These are phyloP conservation scores for Colletotrichum godetiae DNA, from an alignment of 2,329 filamentous ascomycete species.

Conservation along the genomic window DNA sequence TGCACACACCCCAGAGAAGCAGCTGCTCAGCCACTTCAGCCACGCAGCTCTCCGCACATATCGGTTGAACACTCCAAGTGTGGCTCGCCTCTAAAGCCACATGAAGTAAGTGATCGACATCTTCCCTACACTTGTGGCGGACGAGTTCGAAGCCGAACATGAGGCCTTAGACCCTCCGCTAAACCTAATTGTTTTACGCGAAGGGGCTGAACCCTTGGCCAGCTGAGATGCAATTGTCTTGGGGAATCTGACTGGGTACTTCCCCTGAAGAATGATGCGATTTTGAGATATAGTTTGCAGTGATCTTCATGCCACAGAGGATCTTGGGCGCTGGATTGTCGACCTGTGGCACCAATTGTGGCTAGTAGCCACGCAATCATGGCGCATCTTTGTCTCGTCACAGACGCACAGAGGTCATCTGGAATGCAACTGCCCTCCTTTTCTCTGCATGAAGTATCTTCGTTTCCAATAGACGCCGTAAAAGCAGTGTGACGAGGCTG, in stretches of 20 bases:
- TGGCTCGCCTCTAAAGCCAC: conserved; percentile 11
- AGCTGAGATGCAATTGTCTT: conserved; percentile 18
- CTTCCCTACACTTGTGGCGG: conserved; percentile 6
- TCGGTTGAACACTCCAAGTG: neutral
- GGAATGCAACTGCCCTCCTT: conserved; percentile 4
- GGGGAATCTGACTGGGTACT: conserved; percentile 12
- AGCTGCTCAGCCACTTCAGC: conserved; percentile 27
- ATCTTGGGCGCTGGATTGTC: conserved; percentile 1
- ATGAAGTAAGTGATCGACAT: conserved; percentile 22
- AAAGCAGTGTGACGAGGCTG: neutral
- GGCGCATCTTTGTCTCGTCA: neutral
- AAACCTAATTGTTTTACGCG: conserved; percentile 10
- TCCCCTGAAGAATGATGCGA: conserved; percentile 25
- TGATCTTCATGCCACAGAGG: conserved; percentile 12
- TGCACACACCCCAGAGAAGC: neutral
- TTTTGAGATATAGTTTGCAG: neutral
- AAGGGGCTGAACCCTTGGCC: conserved; percentile 20
- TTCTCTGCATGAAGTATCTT: conserved; percentile 12
- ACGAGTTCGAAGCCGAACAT: conserved; percentile 3
- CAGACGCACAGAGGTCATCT: neutral
- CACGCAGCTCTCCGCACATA: neutral
- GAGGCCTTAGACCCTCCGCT: neutral
- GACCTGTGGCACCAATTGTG: conserved; percentile 27
- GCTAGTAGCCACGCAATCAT: conserved; percentile 26
- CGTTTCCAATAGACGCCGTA: neutral